These are phyloP conservation scores for Lipomyces chichibuensis DNA, from an alignment of 805 yeast genomes.

Conservation along the genomic window DNA sequence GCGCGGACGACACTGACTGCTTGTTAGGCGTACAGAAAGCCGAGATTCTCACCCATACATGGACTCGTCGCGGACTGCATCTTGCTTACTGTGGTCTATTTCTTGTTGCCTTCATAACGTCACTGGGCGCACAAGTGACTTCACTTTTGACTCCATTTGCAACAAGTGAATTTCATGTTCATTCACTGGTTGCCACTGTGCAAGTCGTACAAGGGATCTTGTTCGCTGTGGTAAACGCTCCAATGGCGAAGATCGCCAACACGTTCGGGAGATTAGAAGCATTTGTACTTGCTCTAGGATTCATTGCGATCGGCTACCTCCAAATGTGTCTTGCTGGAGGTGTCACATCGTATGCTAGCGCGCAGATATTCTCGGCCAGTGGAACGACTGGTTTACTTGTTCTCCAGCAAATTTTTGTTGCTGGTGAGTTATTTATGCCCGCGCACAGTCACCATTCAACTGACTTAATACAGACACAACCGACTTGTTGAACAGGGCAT, in stretches of 20 bases:
- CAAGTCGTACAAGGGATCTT: conserved; percentile 49
- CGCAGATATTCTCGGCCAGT: conserved; percentile 46
- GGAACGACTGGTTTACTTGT: conserved; percentile 48
- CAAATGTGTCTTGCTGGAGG: conserved; percentile 47
- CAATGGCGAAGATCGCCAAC: conserved; percentile 50
- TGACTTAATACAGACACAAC: conserved; percentile 46
- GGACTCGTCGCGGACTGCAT: conserved; percentile 30
- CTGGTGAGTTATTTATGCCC: conserved; percentile 18
- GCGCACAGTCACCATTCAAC: not conserved
- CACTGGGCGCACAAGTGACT: conserved; percentile 37
- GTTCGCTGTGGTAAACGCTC: conserved; percentile 47
- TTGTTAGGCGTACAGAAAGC: conserved; percentile 30
- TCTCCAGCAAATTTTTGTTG: conserved; percentile 45
- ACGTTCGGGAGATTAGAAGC: conserved; percentile 50
- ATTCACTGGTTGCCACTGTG: conserved; percentile 49
- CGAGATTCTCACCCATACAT: conserved; percentile 30
- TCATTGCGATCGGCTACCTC: conserved; percentile 47
- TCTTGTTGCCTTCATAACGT: conserved; percentile 35
- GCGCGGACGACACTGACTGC: not conserved
- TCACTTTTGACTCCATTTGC: conserved; percentile 46
- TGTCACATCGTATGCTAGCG: conserved; percentile 46
- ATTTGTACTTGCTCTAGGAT: conserved; percentile 42
- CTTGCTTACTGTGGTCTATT: conserved; percentile 35
- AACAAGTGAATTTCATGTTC: conserved; percentile 48
- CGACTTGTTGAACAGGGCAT: conserved; percentile 48